These are phyloP conservation scores for Barbatosphaeria neglecta DNA, from an alignment of 495 filamentous ascomycete species.

Conservation along the genomic window DNA sequence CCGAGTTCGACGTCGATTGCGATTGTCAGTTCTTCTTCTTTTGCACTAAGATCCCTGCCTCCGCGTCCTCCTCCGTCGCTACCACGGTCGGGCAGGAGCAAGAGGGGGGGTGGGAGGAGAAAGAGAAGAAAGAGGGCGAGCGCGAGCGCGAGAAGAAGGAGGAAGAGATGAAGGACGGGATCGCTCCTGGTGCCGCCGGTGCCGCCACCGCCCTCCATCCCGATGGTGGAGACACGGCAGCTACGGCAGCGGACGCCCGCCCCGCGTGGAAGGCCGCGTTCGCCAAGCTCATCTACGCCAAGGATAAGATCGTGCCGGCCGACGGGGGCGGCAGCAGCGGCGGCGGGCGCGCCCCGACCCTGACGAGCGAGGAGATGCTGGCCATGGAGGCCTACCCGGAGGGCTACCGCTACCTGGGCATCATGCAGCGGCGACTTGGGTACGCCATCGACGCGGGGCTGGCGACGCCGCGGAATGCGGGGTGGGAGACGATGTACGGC, in stretches of 20 bases:
- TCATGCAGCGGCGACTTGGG: constrained; percentile 31
- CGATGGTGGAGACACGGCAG: not conserved
- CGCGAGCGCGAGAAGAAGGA: not conserved
- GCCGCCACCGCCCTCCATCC: too few species aligned
- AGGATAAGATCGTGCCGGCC: constrained; percentile 52
- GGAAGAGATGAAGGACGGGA: not conserved
- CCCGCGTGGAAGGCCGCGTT: constrained; percentile 43
- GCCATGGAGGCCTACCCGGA: constrained; percentile 38
- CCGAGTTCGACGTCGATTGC: constrained; percentile 47
- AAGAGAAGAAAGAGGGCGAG: not conserved
- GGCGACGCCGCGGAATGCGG: constrained; percentile 20
- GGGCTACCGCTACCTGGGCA: constrained; percentile 47
- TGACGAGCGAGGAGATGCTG: constrained; percentile 36
- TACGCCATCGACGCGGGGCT: constrained; percentile 28
- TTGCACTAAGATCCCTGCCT: constrained; percentile 32
- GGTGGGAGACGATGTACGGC: constrained; percentile 30
- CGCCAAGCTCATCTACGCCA: constrained; percentile 57
- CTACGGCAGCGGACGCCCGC: not conserved
- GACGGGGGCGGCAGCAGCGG: constrained; percentile 42
- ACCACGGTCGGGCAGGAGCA: not conserved
- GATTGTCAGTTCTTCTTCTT: constrained; percentile 57
- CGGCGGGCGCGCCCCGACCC: constrained; percentile 32
- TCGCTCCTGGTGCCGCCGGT: too few species aligned
- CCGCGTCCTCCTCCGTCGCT: constrained; percentile 3
- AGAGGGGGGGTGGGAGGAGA: not conserved